Base-by-base conservation (phyloP, 257 asterid genomes). In the Paulownia fortunei region DNA sequence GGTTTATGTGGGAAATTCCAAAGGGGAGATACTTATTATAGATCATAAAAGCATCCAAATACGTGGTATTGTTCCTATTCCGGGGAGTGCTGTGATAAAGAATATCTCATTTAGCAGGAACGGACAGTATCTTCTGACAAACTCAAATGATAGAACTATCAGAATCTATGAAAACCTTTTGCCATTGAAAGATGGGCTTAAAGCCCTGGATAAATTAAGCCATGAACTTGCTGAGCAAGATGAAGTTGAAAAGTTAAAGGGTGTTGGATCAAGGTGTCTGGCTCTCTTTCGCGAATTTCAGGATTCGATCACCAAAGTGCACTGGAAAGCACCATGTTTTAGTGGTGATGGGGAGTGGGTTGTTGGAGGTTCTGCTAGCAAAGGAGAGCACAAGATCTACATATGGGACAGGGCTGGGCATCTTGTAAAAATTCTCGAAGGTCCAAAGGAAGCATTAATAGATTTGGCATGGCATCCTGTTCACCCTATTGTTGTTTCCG, bases 321-420 rank as follows among this genome's bases (percentile, higher is more conserved):
- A 92, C 55, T 94, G 98, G 98, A 92, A 94, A 82, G 97, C 93
- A 46, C 98, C 97, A 1, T 92, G 98, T 85, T 92, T 94, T 81
- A 94, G 97, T 86, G 98, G 98, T 73, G 97, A 94, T 77, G 92
- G 97, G 7, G 97, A 94, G 88, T 94, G 98, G 98, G 94, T 94
- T 41, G 82, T 94, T 73, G 97, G 98, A 69, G 97, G 97, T 68
- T 94, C 98, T 79, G 98, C 97, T 74, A 92, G 87, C 87, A 90
- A 90, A 88, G 98, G 98, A 77, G 98, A 94, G 86, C 98, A 94
- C 87, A 94, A 94, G 88, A 92, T 94, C 88, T 94, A 94, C 82
- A 92, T 90, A 76, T 94, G 98, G 98, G 98, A 94, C 82, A 86
- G 90, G 72, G 93, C 92, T 54, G 98, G 98, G 49, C 95, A 90